Conservation (phyloP, 441 rosid genomes). For the Arabidopsis hybrid region DNA sequence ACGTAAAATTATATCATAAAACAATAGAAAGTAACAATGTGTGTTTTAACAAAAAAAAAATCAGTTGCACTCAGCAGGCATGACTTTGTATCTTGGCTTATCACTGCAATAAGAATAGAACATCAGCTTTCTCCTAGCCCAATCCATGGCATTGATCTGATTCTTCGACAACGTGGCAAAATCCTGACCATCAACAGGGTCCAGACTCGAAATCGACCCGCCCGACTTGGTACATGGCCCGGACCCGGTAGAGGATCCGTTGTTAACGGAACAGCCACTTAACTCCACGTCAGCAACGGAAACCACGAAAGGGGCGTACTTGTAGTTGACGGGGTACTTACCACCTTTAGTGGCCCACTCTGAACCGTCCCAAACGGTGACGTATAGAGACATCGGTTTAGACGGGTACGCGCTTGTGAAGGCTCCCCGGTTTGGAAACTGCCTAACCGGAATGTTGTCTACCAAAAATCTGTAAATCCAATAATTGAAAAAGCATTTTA, state of each 20-base stretch:
- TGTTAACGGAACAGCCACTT: slow-evolving; percentile 59
- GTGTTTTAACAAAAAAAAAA: background rate
- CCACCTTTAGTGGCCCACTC: slow-evolving; percentile 98
- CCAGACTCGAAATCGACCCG: slow-evolving; percentile 56
- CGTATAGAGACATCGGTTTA: slow-evolving; percentile 75
- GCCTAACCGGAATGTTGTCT: slow-evolving; percentile 79
- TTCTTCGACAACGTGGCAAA: slow-evolving; percentile 65
- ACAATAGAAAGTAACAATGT: background rate
- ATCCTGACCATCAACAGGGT: slow-evolving; percentile 75
- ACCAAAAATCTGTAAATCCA: slow-evolving; percentile 63
- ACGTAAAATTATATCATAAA: background rate
- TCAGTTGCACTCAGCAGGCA: slow-evolving; percentile 73
- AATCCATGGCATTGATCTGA: slow-evolving; percentile 72
- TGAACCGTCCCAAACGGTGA: slow-evolving; percentile 94
- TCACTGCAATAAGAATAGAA: slow-evolving; percentile 90
- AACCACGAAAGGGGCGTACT: slow-evolving; percentile 73
- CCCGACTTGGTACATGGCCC: slow-evolving; percentile 56
- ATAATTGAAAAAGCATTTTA: background rate
- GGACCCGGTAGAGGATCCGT: slow-evolving; percentile 30
- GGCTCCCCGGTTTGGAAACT: slow-evolving; percentile 57
- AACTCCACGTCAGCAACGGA: slow-evolving; percentile 65
- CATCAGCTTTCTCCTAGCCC: slow-evolving; percentile 93
- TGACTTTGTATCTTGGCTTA: slow-evolving; percentile 64
- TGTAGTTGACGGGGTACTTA: slow-evolving; percentile 86
- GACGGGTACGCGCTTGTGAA: slow-evolving; percentile 62